phyloP scores from a whole-genome alignment of 2,329 filamentous ascomycete species.

The Celoporthe dispersa region DNA sequence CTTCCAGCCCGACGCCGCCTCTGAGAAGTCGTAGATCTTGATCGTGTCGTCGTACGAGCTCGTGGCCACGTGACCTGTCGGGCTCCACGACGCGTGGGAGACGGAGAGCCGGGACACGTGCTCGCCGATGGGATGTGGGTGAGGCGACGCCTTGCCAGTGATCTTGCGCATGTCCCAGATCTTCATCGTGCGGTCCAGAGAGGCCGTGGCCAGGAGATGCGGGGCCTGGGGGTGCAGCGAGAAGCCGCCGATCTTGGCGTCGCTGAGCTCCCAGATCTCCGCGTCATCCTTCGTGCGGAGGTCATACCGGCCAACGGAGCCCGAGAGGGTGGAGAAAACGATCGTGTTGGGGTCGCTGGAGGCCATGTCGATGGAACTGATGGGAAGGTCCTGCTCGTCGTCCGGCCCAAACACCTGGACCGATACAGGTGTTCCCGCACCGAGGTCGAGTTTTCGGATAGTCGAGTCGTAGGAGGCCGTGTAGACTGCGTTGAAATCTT shows the following conservation, averaged over 20 bases:
- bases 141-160: slow-evolving; percentile 59
- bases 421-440: slow-evolving; percentile 68
- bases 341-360: slow-evolving; percentile 71
- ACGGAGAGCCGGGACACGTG: slow-evolving; percentile 85
- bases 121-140: slow-evolving; percentile 76
- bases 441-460: slow-evolving; percentile 83
- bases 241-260: slow-evolving; percentile 97
- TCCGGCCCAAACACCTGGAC: slow-evolving; percentile 83
- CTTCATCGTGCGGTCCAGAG: slow-evolving; percentile 84
- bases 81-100: slow-evolving; percentile 89
- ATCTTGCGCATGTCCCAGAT: slow-evolving; percentile 92
- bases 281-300: slow-evolving; percentile 64
- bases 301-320: slow-evolving; percentile 81
- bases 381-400: slow-evolving; percentile 71
- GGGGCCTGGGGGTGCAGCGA: slow-evolving; percentile 78
- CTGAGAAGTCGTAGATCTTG: slow-evolving; percentile 83
- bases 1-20: slow-evolving; percentile 60
- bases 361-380: slow-evolving; percentile 84
- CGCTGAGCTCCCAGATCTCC: slow-evolving; percentile 75
- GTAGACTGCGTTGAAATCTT: slow-evolving; percentile 75
- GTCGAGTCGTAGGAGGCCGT: slow-evolving; percentile 93
- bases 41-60: slow-evolving; percentile 94
- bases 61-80: slow-evolving; percentile 83
- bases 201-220: slow-evolving; percentile 86
- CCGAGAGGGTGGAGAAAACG: slow-evolving; percentile 86